These are phyloP conservation scores for Apocynum venetum DNA, from an alignment of 257 asterid genomes.

Conservation along the genomic window DNA sequence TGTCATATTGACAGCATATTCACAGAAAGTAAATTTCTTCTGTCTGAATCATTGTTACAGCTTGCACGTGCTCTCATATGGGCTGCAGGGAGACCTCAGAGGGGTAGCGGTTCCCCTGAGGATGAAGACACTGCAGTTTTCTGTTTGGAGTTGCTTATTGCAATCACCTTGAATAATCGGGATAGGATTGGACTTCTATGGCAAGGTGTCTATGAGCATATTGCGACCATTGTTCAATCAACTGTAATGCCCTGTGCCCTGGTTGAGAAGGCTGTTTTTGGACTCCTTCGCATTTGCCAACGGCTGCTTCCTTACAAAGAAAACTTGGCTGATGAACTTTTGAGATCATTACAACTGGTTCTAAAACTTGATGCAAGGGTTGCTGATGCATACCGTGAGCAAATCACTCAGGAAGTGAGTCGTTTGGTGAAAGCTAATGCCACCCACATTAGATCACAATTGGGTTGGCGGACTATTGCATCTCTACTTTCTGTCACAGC, in stretches of 20 bases:
- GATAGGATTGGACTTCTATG: slow-evolving; percentile 87
- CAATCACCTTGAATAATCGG: slow-evolving; percentile 80
- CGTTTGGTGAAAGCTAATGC: slow-evolving; percentile 88
- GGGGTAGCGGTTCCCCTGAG: slow-evolving; percentile 80
- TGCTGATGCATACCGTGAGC: slow-evolving; percentile 94
- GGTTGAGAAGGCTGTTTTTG: slow-evolving; percentile 92
- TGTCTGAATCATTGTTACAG: slow-evolving; percentile 80
- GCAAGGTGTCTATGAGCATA: slow-evolving; percentile 95
- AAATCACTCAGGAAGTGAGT: slow-evolving; percentile 88
- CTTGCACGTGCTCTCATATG: slow-evolving; percentile 90
- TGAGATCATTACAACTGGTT: slow-evolving; percentile 78
- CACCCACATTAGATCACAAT: slow-evolving; percentile 58
- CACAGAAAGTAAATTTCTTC: slow-evolving; percentile 87
- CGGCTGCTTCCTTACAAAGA: slow-evolving; percentile 88
- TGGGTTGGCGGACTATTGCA: slow-evolving; percentile 88
- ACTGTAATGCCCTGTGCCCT: slow-evolving; percentile 92
- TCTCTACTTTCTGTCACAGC: slow-evolving; percentile 82
- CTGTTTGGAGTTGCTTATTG: slow-evolving; percentile 90
- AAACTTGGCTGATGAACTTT: slow-evolving; percentile 76
- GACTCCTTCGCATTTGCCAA: slow-evolving; percentile 90
- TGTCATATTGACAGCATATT: slow-evolving; percentile 92
- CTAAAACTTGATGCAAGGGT: slow-evolving; percentile 92
- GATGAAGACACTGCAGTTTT: slow-evolving; percentile 96
- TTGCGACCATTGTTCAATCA: slow-evolving; percentile 80
- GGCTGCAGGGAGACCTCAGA: slow-evolving; percentile 94